Conservation (phyloP, 1,284 basidiomycete genomes). For the Phenoliferia sp. region DNA sequence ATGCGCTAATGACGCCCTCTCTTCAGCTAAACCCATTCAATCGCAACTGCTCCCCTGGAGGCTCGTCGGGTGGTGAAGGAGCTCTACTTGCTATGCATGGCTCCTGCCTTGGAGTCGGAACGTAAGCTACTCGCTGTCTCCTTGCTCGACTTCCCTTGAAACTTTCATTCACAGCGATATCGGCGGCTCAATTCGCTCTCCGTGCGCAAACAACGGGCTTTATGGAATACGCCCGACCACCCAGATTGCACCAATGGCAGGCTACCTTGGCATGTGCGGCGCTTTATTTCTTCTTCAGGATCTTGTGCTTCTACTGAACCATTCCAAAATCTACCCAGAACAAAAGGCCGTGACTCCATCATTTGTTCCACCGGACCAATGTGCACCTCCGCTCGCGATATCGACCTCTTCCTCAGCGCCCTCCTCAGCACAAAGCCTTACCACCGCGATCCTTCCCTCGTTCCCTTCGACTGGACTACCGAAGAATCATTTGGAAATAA, state of each 20-base stretch:
- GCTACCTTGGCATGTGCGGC: not conserved
- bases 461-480: not conserved
- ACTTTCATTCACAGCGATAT: slow-evolving; percentile 61
- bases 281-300: not conserved
- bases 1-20: slow-evolving; percentile 24
- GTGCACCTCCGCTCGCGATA: slow-evolving; percentile 50
- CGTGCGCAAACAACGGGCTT: slow-evolving; percentile 58
- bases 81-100: slow-evolving; percentile 56
- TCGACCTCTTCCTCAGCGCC: slow-evolving; percentile 23
- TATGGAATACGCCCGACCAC: slow-evolving; percentile 67
- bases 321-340: not conserved
- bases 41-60: slow-evolving; percentile 51
- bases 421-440: not conserved
- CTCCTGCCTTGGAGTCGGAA: slow-evolving; percentile 60
- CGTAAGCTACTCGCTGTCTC: not conserved
- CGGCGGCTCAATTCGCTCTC: slow-evolving; percentile 53
- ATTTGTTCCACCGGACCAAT: not conserved
- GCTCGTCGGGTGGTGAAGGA: slow-evolving; percentile 53
- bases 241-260: slow-evolving; percentile 53
- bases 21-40: slow-evolving; percentile 43
- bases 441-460: not conserved
- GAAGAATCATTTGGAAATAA: not conserved
- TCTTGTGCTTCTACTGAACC: not conserved
- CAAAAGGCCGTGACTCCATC: not conserved
- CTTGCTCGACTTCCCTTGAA: slow-evolving; percentile 49